A percentile compares a stretch with the other conserved stretches of the same genome.
Conservation (phyloP, 768 basidiomycete species). For the Russula lepida region DNA sequence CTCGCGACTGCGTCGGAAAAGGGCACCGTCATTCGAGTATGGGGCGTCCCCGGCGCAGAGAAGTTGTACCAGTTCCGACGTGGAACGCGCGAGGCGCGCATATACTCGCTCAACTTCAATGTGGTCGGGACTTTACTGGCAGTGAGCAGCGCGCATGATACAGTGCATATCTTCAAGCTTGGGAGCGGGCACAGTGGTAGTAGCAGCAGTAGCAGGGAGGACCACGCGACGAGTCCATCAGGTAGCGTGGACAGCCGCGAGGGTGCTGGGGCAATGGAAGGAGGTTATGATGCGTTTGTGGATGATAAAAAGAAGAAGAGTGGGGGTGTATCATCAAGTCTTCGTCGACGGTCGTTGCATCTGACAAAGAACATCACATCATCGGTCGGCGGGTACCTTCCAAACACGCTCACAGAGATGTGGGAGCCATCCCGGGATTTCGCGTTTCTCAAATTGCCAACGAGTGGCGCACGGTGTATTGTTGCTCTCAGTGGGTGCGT, state of each 20-base stretch:
- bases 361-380: slow-evolving; percentile 66
- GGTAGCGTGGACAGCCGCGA: slow-evolving; percentile 59
- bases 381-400: slow-evolving; percentile 79
- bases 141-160: slow-evolving; percentile 87
- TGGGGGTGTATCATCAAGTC: slow-evolving; percentile 47
- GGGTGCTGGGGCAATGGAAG: slow-evolving; percentile 51
- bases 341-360: slow-evolving; percentile 65
- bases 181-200: slow-evolving; percentile 31
- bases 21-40: slow-evolving; percentile 95
- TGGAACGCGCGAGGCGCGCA: slow-evolving; percentile 78
- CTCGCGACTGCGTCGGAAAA: slow-evolving; percentile 92
- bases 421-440: slow-evolving; percentile 97
- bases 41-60: slow-evolving; percentile 83
- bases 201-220: slow-evolving; percentile 21
- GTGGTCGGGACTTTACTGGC: slow-evolving; percentile 72
- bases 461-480: slow-evolving; percentile 69
- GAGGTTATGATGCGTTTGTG: slow-evolving; percentile 80
- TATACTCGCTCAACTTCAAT: slow-evolving; percentile 85
- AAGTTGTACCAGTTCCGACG: slow-evolving; percentile 93
- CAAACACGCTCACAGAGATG: slow-evolving; percentile 84
- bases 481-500: slow-evolving; percentile 79
- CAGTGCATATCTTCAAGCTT: slow-evolving; percentile 94
- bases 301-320: slow-evolving; percentile 58
- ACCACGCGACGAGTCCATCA: slow-evolving; percentile 46
- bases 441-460: slow-evolving; percentile 79